These are phyloP conservation scores for Halophytophthora batemanensis DNA, from an alignment of 352 stramenopile genomes.

Conservation along the genomic window DNA sequence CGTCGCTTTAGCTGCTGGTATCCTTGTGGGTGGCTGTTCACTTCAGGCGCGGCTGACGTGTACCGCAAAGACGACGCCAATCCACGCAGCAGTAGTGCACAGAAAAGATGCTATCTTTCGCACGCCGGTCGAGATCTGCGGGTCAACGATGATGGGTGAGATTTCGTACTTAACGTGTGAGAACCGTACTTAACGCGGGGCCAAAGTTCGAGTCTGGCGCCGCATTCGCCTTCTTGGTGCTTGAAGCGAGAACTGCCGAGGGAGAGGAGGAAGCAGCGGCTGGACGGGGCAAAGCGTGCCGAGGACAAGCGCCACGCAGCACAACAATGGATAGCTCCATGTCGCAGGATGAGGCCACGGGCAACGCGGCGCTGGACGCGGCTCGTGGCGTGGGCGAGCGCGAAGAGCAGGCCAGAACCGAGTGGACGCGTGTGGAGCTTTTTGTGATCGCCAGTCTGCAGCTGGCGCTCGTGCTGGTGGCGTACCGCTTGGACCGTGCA, in stretches of 20 bases:
- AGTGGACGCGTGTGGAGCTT: constrained; percentile 76
- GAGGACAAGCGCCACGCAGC: neutral
- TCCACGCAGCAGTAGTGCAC: too few species aligned
- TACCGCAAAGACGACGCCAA: too few species aligned
- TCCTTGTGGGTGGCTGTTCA: too few species aligned
- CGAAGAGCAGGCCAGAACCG: constrained; percentile 23
- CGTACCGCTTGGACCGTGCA: constrained; percentile 74
- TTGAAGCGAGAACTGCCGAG: neutral
- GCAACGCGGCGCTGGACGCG: constrained; percentile 33
- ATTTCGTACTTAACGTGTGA: neutral
- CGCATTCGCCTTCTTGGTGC: constrained; percentile 4
- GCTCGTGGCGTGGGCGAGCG: constrained; percentile 13
- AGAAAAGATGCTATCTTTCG: neutral
- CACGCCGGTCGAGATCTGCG: too few species aligned
- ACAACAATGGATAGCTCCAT: constrained; percentile 20
- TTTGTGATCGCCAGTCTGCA: constrained; percentile 81
- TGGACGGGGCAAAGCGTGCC: neutral
- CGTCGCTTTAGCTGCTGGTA: too few species aligned
- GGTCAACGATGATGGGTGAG: neutral
- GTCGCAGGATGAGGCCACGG: constrained; percentile 19
- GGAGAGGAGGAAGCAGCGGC: neutral
- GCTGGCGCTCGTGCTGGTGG: constrained; percentile 74
- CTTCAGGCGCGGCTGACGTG: too few species aligned
- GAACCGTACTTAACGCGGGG: neutral
- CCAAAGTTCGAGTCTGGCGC: constrained; percentile 12